phyloP scores from a whole-genome alignment of 2,329 filamentous ascomycete species.

The Tympanopsis confertula region DNA sequence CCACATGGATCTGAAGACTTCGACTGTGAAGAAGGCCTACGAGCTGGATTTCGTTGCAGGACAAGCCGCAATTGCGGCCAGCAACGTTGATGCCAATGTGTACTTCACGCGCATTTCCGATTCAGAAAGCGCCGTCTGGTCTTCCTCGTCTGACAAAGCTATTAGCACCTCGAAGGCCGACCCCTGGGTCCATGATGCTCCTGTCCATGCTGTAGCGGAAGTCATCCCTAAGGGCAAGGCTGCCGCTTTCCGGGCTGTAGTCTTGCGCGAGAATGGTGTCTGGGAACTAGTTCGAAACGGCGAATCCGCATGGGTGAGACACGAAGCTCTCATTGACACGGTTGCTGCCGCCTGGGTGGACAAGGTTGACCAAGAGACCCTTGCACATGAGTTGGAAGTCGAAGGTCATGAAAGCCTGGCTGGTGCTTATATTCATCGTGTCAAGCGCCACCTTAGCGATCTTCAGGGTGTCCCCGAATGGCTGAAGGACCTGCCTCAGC shows the following conservation, averaged over 20 bases:
- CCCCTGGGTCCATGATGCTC: slow-evolving; percentile 18
- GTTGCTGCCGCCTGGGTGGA: slow-evolving; percentile 51
- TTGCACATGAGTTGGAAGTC: slow-evolving; percentile 52
- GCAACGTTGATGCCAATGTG: slow-evolving; percentile 48
- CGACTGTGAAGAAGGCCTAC: slow-evolving; percentile 46
- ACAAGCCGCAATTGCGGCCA: slow-evolving; percentile 48
- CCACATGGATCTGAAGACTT: slow-evolving; percentile 45
- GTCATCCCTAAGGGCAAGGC: slow-evolving; percentile 44
- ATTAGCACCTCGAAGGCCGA: slow-evolving; percentile 4
- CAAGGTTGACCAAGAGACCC: slow-evolving; percentile 40
- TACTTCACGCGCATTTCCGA: slow-evolving; percentile 57
- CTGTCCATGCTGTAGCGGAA: slow-evolving; percentile 49
- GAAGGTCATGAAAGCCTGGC: slow-evolving; percentile 53
- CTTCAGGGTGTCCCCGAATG: slow-evolving; percentile 46
- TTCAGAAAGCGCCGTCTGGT: slow-evolving; percentile 45
- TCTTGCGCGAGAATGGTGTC: slow-evolving; percentile 38
- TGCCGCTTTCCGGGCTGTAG: slow-evolving; percentile 50
- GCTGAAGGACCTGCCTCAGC: slow-evolving; percentile 42
- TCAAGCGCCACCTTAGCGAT: slow-evolving; percentile 53
- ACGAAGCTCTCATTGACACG: slow-evolving; percentile 50
- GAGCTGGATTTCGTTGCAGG: slow-evolving; percentile 43
- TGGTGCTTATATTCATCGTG: slow-evolving; percentile 56
- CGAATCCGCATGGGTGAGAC: slow-evolving; percentile 48
- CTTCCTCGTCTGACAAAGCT: slow-evolving; percentile 43
- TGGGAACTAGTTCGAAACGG: slow-evolving; percentile 58